Evolutionary conservation across 2,329 filamentous ascomycete species (phyloP).

Genomic region (Sclerotinia minor): DNA sequence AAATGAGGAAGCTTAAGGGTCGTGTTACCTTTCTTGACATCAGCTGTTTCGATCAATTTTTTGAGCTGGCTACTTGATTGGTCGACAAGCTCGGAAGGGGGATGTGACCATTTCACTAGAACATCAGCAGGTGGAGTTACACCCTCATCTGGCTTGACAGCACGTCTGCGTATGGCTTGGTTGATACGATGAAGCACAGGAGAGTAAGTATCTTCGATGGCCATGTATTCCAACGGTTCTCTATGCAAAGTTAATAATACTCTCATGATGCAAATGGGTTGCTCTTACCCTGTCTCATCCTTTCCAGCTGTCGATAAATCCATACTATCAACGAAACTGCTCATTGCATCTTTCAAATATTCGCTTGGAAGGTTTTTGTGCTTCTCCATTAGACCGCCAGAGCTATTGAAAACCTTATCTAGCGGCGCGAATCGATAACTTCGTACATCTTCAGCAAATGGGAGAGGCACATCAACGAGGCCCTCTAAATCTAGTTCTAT

Average conservation of each 20-base stretch:
- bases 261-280: conserved; percentile 19
- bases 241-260: conserved; percentile 39
- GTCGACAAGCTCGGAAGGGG: conserved; percentile 65
- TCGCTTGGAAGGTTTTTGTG: conserved; percentile 81
- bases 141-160: conserved; percentile 67
- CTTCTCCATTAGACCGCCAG: conserved; percentile 74
- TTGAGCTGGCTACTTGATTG: conserved; percentile 59
- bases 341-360: conserved; percentile 78
- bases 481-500: conserved; percentile 81
- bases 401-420: conserved; percentile 84
- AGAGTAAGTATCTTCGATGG: conserved; percentile 79
- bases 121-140: conserved; percentile 62
- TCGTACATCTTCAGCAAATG: conserved; percentile 89
- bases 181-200: conserved; percentile 86
- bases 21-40: conserved; percentile 75
- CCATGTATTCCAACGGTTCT: conserved; percentile 65
- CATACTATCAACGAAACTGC: conserved; percentile 89
- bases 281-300: conserved; percentile 70
- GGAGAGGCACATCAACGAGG: conserved; percentile 84
- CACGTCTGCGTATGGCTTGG: conserved; percentile 79
- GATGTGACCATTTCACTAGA: conserved; percentile 70
- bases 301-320: conserved; percentile 71
- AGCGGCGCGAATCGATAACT: conserved; percentile 90
- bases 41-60: conserved; percentile 65
- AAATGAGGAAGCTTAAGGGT: not conserved